A percentile compares a stretch with the other conserved stretches of the same genome.
phyloP scores from a whole-genome alignment of 805 yeast species.

The Suhomyces tanzawaensis region DNA sequence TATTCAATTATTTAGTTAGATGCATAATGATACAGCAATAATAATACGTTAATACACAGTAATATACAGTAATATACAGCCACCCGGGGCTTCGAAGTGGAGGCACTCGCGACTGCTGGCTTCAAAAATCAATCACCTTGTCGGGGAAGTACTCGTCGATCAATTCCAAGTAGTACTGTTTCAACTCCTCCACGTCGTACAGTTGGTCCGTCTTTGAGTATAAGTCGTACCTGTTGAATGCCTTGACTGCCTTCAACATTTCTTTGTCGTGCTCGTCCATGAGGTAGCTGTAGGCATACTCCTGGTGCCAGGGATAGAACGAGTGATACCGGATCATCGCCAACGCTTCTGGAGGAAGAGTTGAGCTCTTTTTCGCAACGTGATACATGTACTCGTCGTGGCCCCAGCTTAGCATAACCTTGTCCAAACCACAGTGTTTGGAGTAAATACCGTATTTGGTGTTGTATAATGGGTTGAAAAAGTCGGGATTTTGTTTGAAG shows the following conservation, averaged over 20 bases:
- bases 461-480: slow-evolving; percentile 59
- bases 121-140: slow-evolving; percentile 54
- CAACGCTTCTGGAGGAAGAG: slow-evolving; percentile 60
- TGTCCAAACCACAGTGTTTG: slow-evolving; percentile 62
- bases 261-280: slow-evolving; percentile 62
- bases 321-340: slow-evolving; percentile 78
- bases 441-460: slow-evolving; percentile 66
- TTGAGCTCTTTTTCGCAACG: slow-evolving; percentile 61
- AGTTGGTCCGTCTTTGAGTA: slow-evolving; percentile 57
- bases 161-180: slow-evolving; percentile 58
- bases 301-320: slow-evolving; percentile 76
- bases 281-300: slow-evolving; percentile 59
- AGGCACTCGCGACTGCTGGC: no score
- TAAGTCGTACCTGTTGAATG: slow-evolving; percentile 66
- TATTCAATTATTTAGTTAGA: slow-evolving; percentile 35
- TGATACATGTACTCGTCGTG: slow-evolving; percentile 80
- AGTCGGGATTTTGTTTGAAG: slow-evolving; percentile 60
- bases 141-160: slow-evolving; percentile 68
- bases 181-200: slow-evolving; percentile 49
- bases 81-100: no score
- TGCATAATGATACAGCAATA: neutral
- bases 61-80: no score
- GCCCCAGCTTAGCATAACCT: slow-evolving; percentile 75
- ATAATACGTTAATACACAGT: neutral
- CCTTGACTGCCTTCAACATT: slow-evolving; percentile 62